Conservation (phyloP, 2,329 filamentous ascomycete genomes). For the Ilyonectria destructans region DNA sequence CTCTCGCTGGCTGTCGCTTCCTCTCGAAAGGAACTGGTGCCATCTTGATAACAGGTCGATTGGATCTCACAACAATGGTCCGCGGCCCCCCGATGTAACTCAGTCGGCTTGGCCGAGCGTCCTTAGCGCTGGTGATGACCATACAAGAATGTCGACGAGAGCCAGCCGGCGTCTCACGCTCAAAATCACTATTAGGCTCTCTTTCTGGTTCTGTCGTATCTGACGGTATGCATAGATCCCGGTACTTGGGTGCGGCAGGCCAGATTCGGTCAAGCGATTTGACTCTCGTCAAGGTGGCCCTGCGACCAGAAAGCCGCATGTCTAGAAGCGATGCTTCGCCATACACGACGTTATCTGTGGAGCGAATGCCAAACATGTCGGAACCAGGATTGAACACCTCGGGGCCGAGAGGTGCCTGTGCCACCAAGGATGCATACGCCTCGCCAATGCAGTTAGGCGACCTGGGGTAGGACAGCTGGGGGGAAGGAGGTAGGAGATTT, state of each 20-base stretch:
- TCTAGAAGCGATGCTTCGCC: conserved; percentile 60
- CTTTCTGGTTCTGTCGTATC: conserved; percentile 40
- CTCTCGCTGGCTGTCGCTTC: conserved; percentile 47
- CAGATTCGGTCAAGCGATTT: conserved; percentile 59
- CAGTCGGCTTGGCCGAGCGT: conserved; percentile 42
- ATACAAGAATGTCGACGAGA: conserved; percentile 50
- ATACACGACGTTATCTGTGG: conserved; percentile 57
- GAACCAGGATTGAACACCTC: conserved; percentile 53
- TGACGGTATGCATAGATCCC: conserved; percentile 52
- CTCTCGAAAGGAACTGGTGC: conserved; percentile 50
- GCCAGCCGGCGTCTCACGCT: conserved; percentile 25
- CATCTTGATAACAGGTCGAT: conserved; percentile 49
- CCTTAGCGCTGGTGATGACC: conserved; percentile 42
- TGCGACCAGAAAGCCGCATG: conserved; percentile 50
- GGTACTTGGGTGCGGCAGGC: conserved; percentile 50
- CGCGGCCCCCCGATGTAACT: conserved; percentile 50
- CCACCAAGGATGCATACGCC: conserved; percentile 44
- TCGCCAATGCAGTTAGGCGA: conserved; percentile 57
- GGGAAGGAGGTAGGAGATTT: conserved; percentile 43
- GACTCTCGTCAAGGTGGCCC: conserved; percentile 50
- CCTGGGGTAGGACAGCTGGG: conserved; percentile 33
- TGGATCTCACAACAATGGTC: conserved; percentile 52
- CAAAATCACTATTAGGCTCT: conserved; percentile 33
- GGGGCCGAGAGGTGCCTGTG: conserved; percentile 39
- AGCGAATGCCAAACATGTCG: conserved; percentile 54